Conservation (phyloP, 2,329 filamentous ascomycete species). For the Botryotinia calthae region DNA sequence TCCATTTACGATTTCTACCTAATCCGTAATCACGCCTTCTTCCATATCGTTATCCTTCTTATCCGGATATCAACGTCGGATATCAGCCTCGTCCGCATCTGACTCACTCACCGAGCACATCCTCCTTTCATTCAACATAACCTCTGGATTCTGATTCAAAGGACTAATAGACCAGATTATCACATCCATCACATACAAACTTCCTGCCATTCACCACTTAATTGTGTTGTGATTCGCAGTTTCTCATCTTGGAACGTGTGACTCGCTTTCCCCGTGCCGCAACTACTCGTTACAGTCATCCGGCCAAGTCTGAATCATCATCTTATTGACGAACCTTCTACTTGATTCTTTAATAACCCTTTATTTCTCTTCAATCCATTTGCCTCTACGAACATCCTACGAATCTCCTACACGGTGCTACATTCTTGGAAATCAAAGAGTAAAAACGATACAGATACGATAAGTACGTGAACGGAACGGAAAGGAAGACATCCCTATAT, state of each 20-base stretch:
- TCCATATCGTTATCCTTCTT: constrained; percentile 1
- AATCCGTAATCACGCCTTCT: constrained; percentile 5
- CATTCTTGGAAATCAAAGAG: neutral
- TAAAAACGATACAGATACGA: neutral
- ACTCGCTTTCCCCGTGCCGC: neutral
- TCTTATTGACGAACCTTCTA: neutral
- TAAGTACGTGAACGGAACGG: constrained; percentile 6
- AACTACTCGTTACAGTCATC: constrained; percentile 13
- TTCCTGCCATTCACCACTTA: constrained; percentile 8
- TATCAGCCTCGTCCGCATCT: constrained; percentile 11
- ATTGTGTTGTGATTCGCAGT: constrained; percentile 12
- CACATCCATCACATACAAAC: neutral
- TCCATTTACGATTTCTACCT: neutral
- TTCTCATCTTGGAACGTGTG: constrained; percentile 10
- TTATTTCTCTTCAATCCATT: neutral
- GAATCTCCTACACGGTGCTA: neutral
- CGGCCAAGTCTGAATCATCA: constrained; percentile 12
- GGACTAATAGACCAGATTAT: neutral
- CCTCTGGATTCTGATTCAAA: constrained; percentile 1
- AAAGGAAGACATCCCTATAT: neutral
- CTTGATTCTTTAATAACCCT: neutral
- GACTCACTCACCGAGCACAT: constrained; percentile 9
- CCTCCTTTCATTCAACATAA: neutral
- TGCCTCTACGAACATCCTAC: neutral
- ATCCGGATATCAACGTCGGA: constrained; percentile 1